Percentiles rank a stretch among this genome's conserved stretches.
These are phyloP conservation scores for Cordyceps sp. DNA, from an alignment of 2,329 filamentous ascomycete genomes.

Conservation along the genomic window DNA sequence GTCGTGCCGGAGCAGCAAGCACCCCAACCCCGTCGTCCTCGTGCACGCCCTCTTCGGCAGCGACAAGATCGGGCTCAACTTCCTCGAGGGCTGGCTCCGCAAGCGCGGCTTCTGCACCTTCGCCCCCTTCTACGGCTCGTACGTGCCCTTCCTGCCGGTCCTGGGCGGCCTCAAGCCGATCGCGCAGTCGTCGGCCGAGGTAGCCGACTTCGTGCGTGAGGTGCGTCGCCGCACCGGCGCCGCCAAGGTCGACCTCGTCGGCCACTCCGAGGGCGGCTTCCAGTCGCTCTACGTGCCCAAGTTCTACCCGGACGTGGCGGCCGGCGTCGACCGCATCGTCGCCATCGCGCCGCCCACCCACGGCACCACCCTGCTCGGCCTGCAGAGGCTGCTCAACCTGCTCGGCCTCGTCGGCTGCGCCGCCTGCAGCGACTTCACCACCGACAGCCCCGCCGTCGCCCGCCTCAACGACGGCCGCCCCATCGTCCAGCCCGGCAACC, in stretches of 20 bases:
- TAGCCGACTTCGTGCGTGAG: constrained; percentile 6
- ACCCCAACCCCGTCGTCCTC: constrained; percentile 7
- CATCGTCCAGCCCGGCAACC: constrained; percentile 5
- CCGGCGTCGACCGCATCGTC: constrained; percentile 6
- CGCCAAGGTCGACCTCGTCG: constrained; percentile 7
- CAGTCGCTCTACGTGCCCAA: constrained; percentile 8
- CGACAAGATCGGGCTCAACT: constrained; percentile 6
- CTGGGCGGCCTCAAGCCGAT: constrained; percentile 7
- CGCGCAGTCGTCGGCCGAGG: constrained; percentile 5
- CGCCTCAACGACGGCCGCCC: constrained; percentile 4
- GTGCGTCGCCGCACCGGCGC: constrained; percentile 6
- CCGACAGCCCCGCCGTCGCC: constrained; percentile 1
- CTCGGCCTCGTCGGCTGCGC: constrained; percentile 1
- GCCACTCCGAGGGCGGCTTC: constrained; percentile 9
- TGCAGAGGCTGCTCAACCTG: constrained; percentile 4
- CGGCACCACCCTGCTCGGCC: constrained; percentile 7
- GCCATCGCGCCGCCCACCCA: constrained; percentile 8
- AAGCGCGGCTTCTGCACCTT: constrained; percentile 6
- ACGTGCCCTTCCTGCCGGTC: constrained; percentile 4
- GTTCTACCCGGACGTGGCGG: constrained; percentile 3
- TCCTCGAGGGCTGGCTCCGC: constrained; percentile 6
- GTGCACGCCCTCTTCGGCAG: constrained; percentile 8
- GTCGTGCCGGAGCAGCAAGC: constrained; percentile 3
- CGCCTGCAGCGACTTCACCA: constrained; percentile 5
- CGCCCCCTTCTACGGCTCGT: constrained; percentile 7